Percentiles rank a stretch among this genome's conserved stretches.
These are phyloP conservation scores for Talaromyces wortmannii DNA, from an alignment of 495 filamentous ascomycete species.

Conservation along the genomic window DNA sequence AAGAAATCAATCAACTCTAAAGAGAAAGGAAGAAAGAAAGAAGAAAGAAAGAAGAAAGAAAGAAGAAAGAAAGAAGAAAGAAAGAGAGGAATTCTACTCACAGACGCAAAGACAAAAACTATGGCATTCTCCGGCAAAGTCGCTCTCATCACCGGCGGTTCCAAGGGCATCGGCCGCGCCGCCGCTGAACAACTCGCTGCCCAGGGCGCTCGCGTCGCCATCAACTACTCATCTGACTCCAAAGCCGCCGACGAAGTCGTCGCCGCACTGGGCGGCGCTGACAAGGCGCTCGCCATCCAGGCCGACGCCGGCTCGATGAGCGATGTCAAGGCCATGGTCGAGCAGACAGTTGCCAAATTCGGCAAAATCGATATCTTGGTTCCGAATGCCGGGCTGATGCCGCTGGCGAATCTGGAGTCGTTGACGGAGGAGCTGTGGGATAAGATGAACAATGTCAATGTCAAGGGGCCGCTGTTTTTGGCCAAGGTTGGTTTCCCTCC, in stretches of 20 bases:
- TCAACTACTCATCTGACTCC: slow-evolving; percentile 54
- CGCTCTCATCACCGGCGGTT: slow-evolving; percentile 58
- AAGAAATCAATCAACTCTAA: too few relatives aligned
- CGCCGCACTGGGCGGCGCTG: slow-evolving; percentile 39
- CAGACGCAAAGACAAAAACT: slow-evolving; percentile 4
- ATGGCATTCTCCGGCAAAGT: slow-evolving; percentile 49
- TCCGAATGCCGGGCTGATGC: slow-evolving; percentile 51
- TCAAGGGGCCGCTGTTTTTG: slow-evolving; percentile 64
- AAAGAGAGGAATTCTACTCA: too few relatives aligned
- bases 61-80: too few relatives aligned
- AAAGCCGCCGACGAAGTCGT: slow-evolving; percentile 50
- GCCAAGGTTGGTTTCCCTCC: slow-evolving; percentile 36
- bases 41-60: too few relatives aligned
- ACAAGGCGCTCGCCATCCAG: slow-evolving; percentile 49
- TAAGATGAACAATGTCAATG: slow-evolving; percentile 46
- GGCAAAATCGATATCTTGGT: slow-evolving; percentile 58
- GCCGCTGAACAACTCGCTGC: slow-evolving; percentile 45
- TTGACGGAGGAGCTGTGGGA: slow-evolving; percentile 58
- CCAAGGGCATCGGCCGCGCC: slow-evolving; percentile 61
- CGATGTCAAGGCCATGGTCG: slow-evolving; percentile 34
- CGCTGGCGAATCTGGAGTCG: slow-evolving; percentile 45
- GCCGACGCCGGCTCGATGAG: slow-evolving; percentile 33
- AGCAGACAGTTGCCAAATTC: slow-evolving; percentile 35
- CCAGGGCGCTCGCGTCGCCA: slow-evolving; percentile 55
- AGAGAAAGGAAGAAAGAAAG: too few relatives aligned